These are phyloP conservation scores for Plectranthus barbatus DNA, from an alignment of 257 asterid species.

Conservation along the genomic window DNA sequence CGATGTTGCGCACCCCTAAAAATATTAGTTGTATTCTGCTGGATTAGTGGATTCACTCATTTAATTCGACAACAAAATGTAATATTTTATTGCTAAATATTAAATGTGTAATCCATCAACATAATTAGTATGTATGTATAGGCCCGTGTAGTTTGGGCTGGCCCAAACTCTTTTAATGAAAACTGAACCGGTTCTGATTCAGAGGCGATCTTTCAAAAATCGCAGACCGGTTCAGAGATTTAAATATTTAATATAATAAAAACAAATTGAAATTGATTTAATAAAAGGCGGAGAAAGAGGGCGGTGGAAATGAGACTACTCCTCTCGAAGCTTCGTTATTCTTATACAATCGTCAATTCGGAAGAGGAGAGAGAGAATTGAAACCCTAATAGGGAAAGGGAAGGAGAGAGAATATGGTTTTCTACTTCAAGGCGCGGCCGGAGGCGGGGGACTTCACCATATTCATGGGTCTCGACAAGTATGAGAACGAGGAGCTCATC, in stretches of 20 bases:
- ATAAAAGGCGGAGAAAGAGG: neutral
- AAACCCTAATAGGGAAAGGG: constrained; percentile 30
- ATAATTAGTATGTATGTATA: no score
- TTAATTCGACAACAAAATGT: no score
- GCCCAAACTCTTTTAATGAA: no score
- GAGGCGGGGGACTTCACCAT: constrained; percentile 87
- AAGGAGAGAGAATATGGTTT: constrained; percentile 47
- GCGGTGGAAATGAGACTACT: neutral
- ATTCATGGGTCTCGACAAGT: constrained; percentile 90
- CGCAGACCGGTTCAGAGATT: no score
- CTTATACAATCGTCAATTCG: constrained; percentile 1
- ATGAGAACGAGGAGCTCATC: constrained; percentile 96
- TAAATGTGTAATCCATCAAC: no score
- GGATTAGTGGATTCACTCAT: no score
- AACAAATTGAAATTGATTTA: neutral
- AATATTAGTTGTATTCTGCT: no score
- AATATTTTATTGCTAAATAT: no score
- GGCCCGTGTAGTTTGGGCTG: no score
- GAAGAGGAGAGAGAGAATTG: constrained; percentile 8
- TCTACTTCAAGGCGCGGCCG: constrained; percentile 91
- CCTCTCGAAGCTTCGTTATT: constrained; percentile 10
- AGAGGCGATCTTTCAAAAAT: no score
- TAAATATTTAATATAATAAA: neutral
- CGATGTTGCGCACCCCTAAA: no score
- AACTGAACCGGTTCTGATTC: no score